These are phyloP conservation scores for Cutaneotrichosporon spelunceum DNA, from an alignment of 1,284 basidiomycete species.

Conservation along the genomic window DNA sequence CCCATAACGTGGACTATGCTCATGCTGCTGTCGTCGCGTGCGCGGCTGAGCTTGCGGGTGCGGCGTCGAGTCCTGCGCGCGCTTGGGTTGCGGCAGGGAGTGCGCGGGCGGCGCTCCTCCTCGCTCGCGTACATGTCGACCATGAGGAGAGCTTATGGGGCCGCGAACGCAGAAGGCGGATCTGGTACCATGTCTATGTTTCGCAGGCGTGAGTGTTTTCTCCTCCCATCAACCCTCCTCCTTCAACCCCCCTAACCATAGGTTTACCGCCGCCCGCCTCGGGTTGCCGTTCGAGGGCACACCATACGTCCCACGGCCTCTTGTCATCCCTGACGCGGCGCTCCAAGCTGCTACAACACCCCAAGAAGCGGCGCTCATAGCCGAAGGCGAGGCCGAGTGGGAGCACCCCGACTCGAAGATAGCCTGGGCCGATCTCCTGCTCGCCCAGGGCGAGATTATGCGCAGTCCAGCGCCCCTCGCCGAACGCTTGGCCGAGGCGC, in stretches of 20 bases:
- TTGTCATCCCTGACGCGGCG: not conserved
- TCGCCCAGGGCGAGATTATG: not conserved
- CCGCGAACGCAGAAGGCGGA: not conserved
- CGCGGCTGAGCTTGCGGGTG: not conserved
- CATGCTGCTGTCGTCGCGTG: not conserved
- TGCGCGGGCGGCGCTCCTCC: slow-evolving; percentile 5
- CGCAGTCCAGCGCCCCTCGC: not conserved
- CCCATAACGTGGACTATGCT: not conserved
- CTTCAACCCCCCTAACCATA: not conserved
- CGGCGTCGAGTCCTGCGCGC: not conserved
- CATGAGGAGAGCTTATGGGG: not conserved
- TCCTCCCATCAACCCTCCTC: no score
- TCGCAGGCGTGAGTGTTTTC: not conserved
- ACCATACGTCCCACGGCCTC: slow-evolving; percentile 2
- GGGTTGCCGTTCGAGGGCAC: not conserved
- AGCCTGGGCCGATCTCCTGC: not conserved
- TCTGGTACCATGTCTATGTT: not conserved
- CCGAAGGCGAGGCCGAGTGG: slow-evolving; percentile 1
- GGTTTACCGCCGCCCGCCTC: slow-evolving; percentile 1
- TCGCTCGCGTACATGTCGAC: not conserved
- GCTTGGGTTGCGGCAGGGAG: slow-evolving; percentile 5
- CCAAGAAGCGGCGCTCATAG: not conserved
- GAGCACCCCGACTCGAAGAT: slow-evolving; percentile 1
- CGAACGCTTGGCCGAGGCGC: not conserved
- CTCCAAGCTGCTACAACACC: not conserved